Base-by-base conservation (phyloP, 768 basidiomycete species). In the Suillus sp. region DNA sequence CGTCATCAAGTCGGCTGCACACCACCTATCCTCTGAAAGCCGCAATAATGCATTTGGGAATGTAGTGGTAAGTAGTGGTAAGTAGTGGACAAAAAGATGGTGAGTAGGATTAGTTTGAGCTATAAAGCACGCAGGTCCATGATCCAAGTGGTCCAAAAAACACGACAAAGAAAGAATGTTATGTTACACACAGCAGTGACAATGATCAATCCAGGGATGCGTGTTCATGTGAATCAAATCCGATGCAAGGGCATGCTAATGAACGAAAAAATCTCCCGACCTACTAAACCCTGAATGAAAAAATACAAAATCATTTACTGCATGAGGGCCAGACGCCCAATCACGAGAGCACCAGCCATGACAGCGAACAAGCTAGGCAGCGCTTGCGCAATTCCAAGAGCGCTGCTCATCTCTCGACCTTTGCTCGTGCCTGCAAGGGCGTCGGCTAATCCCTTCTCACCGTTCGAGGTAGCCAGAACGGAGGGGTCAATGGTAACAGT, bases 401-500 rank as follows among this genome's bases (percentile, higher is more conserved):
- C 55, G 6, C 43, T 47, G 8, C 38, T 59, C 22, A 37, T 37
- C 20, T 50, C 25, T 25, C 40, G 43, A 16, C 64, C 63, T 58
- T 62, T 45, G 22, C 62, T 68, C 14, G 64, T 68, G 18, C 61
- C 51, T 1, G 60, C 64, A 40, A 68, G 50, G 18, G 53, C 48
- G 53, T 70, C 64, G 35, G 71, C 68, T 27, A 71, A 66, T 18
- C 78, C 79, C 50, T 73, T 74, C 60, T 81, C 77, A 1, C 83
- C 92, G 69, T 93, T 93, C 51, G 84, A 85, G 13, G 85, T 88
- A 56, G 83, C 82, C n/a, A 93, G 74, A 1, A 81, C 80, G 5
- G 74, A 66, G 1, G 82, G 78, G 69, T 86, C 81, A n/a, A 90
- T 74, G 0, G 83, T 86, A 1, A 79, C 81, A 1, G 86, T 86